These are phyloP conservation scores for Cicer judaicum DNA, from an alignment of 306 rosid genomes.

Conservation along the genomic window DNA sequence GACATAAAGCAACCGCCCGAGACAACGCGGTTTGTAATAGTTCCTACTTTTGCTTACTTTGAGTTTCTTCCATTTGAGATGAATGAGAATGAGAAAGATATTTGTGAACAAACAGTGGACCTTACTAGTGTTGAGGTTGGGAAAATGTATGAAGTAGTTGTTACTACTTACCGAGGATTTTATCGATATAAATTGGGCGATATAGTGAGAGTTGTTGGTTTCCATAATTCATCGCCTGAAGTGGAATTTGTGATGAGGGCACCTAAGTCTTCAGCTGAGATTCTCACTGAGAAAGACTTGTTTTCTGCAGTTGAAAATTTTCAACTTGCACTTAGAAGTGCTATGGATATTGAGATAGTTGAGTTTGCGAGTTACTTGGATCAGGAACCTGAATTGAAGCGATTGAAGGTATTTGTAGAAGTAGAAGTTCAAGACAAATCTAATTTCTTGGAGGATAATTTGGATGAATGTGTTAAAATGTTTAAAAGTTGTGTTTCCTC, in stretches of 20 bases:
- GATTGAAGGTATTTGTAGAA: constrained; percentile 60
- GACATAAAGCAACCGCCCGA: constrained; percentile 62
- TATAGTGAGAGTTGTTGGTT: constrained; percentile 67
- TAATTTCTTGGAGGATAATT: constrained; percentile 41
- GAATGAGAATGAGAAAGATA: constrained; percentile 41
- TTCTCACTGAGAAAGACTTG: constrained; percentile 66
- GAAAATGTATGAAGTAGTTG: constrained; percentile 75
- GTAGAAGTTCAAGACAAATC: constrained; percentile 55
- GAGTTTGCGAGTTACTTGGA: constrained; percentile 65
- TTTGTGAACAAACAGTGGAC: constrained; percentile 54
- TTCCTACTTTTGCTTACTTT: constrained; percentile 73
- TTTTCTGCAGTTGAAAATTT: constrained; percentile 54
- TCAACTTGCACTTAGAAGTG: constrained; percentile 48
- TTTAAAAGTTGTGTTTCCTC: constrained; percentile 50
- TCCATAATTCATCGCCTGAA: constrained; percentile 57
- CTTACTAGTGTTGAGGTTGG: constrained; percentile 59
- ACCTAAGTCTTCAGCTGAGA: constrained; percentile 55
- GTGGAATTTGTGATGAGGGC: constrained; percentile 71
- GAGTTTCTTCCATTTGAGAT: constrained; percentile 75
- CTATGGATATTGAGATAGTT: constrained; percentile 49
- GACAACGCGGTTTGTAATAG: constrained; percentile 55
- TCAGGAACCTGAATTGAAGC: constrained; percentile 49
- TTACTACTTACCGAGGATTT: constrained; percentile 67
- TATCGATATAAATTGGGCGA: constrained; percentile 70
- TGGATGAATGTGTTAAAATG: constrained; percentile 43